Evolutionary conservation across 176 grass and related monocot genomes (phyloP).

Genomic region (Dactylis glomerata): DNA sequence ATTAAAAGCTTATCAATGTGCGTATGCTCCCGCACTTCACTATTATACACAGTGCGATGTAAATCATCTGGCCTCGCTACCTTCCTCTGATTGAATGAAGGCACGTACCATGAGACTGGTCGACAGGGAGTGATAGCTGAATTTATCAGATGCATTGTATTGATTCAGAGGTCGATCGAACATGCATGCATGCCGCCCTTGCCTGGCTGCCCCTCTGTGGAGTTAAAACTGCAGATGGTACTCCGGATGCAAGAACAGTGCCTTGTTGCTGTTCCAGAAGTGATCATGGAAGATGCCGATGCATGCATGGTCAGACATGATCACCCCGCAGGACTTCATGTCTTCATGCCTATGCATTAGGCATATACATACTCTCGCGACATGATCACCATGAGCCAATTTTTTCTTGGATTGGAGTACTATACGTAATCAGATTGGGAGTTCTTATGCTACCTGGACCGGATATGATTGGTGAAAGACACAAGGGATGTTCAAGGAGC

Average conservation of each 20-base stretch:
- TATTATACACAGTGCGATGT: conserved; percentile 23
- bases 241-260: conserved; percentile 5
- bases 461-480: neutral
- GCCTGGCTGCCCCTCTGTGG: neutral
- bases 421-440: neutral
- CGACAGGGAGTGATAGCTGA: conserved; percentile 20
- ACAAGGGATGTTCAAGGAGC: neutral
- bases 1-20: neutral
- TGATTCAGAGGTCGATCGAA: neutral
- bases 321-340: neutral
- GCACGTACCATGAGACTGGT: neutral
- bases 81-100: neutral
- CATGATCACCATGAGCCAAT: neutral
- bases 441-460: neutral
- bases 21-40: neutral
- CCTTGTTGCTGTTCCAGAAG: neutral
- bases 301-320: neutral
- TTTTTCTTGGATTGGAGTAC: neutral
- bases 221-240: neutral
- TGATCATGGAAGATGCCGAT: conserved; percentile 17
- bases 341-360: neutral
- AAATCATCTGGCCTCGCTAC: neutral
- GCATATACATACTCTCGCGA: neutral
- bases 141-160: neutral
- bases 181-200: neutral